Evolutionary conservation across 305 asterid genomes (phyloP).

Genomic region (Rubia peregrina): DNA sequence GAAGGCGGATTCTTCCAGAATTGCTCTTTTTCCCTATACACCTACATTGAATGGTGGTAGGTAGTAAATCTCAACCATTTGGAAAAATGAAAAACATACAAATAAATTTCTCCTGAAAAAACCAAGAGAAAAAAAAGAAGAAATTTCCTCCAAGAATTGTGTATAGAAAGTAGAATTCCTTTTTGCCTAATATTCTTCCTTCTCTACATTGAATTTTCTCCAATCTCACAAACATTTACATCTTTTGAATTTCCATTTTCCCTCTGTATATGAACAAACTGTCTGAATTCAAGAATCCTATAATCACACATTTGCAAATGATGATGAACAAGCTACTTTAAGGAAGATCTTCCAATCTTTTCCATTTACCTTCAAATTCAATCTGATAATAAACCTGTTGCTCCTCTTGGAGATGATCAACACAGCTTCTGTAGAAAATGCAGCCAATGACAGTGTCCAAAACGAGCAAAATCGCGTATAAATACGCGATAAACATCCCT

Average conservation of each 20-base stretch:
- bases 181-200: not conserved
- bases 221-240: slow-evolving; percentile 11
- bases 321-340: slow-evolving; percentile 7
- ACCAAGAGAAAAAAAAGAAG: too few relatives aligned
- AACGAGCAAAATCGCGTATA: slow-evolving; percentile 50
- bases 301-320: not conserved
- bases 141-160: not conserved
- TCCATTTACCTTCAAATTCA: slow-evolving; percentile 15
- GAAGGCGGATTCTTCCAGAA: not conserved
- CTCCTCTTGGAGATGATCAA: slow-evolving; percentile 18
- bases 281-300: not conserved
- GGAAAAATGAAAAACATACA: too few relatives aligned
- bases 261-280: slow-evolving; percentile 2
- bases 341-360: slow-evolving; percentile 26
- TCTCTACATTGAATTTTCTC: not conserved
- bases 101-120: too few relatives aligned
- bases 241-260: not conserved
- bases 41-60: too few relatives aligned
- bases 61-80: too few relatives aligned
- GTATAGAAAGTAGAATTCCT: not conserved
- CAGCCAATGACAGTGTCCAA: slow-evolving; percentile 54
- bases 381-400: slow-evolving; percentile 8
- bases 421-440: slow-evolving; percentile 37
- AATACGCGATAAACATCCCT: slow-evolving; percentile 47
- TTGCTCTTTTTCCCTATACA: too few relatives aligned